Evolutionary conservation across 768 basidiomycete species (phyloP).

Genomic region (Boletus tylopilopsis): DNA sequence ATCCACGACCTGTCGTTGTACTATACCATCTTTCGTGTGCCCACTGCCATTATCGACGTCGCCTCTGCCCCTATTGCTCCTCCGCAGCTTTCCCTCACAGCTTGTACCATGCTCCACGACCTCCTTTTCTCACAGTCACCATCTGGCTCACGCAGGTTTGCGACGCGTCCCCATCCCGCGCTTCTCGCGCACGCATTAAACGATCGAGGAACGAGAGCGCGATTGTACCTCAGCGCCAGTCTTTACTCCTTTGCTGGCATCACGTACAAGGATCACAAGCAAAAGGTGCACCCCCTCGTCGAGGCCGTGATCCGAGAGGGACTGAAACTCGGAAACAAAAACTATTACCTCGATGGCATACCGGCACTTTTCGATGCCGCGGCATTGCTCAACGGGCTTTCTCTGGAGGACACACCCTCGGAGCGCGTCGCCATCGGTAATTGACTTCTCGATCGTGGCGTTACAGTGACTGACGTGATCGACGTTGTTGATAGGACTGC

Average conservation of each 20-base stretch:
- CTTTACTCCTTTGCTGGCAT: constrained; percentile 67
- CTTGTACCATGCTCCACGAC: constrained; percentile 54
- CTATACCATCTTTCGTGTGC: constrained; percentile 58
- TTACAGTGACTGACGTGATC: neutral
- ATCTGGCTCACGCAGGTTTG: constrained; percentile 8
- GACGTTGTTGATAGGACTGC: constrained; percentile 43
- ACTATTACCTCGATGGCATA: constrained; percentile 74
- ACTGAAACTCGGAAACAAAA: constrained; percentile 76
- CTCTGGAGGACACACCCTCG: constrained; percentile 33
- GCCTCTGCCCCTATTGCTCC: constrained; percentile 44
- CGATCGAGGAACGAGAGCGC: constrained; percentile 38
- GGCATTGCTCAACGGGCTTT: constrained; percentile 33
- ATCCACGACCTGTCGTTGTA: constrained; percentile 74
- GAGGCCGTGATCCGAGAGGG: constrained; percentile 78
- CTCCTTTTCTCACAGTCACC: constrained; percentile 35
- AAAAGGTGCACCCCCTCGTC: constrained; percentile 52
- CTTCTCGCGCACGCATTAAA: constrained; percentile 32
- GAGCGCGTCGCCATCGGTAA: constrained; percentile 62
- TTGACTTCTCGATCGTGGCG: constrained; percentile 6
- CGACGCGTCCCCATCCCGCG: constrained; percentile 31
- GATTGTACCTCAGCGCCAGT: constrained; percentile 76
- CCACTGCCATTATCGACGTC: constrained; percentile 37
- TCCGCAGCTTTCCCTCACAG: constrained; percentile 44
- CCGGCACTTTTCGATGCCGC: constrained; percentile 61
- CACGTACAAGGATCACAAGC: constrained; percentile 61